Evolutionary conservation across 345 rosid genomes (phyloP).

Genomic region (Conringia planisiliqua): DNA sequence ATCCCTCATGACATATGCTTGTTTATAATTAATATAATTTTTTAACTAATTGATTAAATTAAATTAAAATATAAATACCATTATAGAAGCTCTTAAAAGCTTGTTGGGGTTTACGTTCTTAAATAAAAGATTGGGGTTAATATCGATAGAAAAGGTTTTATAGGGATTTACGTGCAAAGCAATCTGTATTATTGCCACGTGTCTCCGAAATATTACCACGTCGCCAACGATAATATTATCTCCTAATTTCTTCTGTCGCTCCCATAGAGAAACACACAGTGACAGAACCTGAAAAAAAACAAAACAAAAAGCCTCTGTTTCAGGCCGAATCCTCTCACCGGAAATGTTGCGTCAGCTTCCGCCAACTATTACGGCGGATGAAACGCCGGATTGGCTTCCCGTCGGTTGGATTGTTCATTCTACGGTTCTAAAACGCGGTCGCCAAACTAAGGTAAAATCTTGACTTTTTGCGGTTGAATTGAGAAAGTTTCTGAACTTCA

Average conservation of each 20-base stretch:
- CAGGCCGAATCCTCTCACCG: neutral
- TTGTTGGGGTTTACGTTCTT: neutral
- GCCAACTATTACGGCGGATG: constrained; percentile 21
- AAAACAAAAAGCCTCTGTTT: neutral
- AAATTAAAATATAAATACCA: too few relatives aligned
- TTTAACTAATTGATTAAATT: too few relatives aligned
- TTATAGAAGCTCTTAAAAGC: too few relatives aligned
- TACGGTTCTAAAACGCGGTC: constrained; percentile 43
- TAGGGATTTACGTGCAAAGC: constrained; percentile 2
- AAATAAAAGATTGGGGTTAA: neutral
- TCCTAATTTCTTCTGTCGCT: neutral
- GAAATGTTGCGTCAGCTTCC: constrained; percentile 35
- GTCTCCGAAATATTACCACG: neutral
- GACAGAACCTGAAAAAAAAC: neutral
- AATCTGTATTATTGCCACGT: neutral
- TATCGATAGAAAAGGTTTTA: neutral
- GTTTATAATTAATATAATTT: too few relatives aligned
- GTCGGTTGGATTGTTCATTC: constrained; percentile 46
- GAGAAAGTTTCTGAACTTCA: neutral
- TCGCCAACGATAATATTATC: neutral
- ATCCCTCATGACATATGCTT: neutral
- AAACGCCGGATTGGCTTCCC: constrained; percentile 49
- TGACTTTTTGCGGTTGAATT: neutral
- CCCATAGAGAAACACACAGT: neutral
- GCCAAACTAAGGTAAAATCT: constrained; percentile 41